Evolutionary conservation across 192 early-diverging fungal genomes (phyloP), one percentile per base, ranked within the genome.

Genomic region (Irineochytrium annulatum): DNA sequence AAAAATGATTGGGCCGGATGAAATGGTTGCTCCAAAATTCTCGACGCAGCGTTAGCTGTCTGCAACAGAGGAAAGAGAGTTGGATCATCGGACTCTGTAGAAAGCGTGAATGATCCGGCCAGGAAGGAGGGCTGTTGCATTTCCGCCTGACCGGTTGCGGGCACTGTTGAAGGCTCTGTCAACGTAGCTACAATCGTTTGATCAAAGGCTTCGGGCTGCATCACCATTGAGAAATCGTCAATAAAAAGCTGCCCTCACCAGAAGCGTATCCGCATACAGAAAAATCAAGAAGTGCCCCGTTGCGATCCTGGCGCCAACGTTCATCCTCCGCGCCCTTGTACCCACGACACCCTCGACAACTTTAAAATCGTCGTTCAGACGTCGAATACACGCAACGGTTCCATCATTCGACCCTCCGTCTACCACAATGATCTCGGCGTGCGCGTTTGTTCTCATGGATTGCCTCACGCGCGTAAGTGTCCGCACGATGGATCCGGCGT

Each of bases 221-320:
- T 41, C 37, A 41, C n/a, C 8, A n/a, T 8, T 8, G 6, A 49
- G n/a, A 41, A 41, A 49, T 20, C 22, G 26, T 41, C 37, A 41
- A n/a, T 41, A 41, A 41, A n/a, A 41, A 41, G n/a, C n/a, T n/a
- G n/a, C n/a, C n/a, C n/a, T n/a, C 8, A 49, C 46, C 46, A 49
- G 11, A 8, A 49, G 22, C 24, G 24, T 49, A 22, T 49, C 46
- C 11, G 46, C 13, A 24, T 17, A 24, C 46, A 49, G 11, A 49
- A 49, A 49, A 8, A 49, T 17, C 8, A 49, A 14, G 24, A 8
- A 20, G 11, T 49, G 13, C 6, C 46, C 46, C 26, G 11, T 8
- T 6, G 46, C 46, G 6, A 24, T 24, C 17, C 46, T 8, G 24
- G 46, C 46, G 6, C 46, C 46, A 49, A 49, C 8, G 26, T 49